phyloP scores from a whole-genome alignment of 2,329 filamentous ascomycete species.

The Colletotrichum horii region DNA sequence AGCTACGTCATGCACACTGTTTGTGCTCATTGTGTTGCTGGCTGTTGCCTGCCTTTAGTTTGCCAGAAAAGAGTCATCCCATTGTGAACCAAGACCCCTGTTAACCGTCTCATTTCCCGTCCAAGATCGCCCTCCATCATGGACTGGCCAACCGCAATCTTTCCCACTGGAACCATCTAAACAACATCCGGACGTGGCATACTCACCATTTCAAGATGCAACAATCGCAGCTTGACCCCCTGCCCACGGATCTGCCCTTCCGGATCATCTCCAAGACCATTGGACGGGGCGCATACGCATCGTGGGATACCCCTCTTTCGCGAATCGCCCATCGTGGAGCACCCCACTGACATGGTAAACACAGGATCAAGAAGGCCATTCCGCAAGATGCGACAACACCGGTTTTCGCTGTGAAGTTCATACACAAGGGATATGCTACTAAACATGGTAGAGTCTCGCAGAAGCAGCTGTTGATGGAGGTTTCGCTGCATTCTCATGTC shows the following conservation, averaged over 20 bases:
- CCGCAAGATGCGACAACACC: conserved; percentile 73
- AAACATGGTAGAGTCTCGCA: conserved; percentile 86
- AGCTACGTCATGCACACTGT: not conserved
- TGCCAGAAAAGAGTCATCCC: not conserved
- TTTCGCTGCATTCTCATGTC: conserved; percentile 86
- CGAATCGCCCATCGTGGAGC: not conserved
- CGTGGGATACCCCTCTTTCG: conserved; percentile 57
- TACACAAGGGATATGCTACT: conserved; percentile 94
- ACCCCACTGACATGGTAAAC: conserved; percentile 9
- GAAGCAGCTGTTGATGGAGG: conserved; percentile 91
- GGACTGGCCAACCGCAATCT: not conserved
- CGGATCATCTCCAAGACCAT: conserved; percentile 96
- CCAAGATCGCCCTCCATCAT: not conserved
- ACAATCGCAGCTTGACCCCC: conserved; percentile 87
- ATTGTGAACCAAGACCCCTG: conserved; percentile 15
- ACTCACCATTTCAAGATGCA: conserved; percentile 45
- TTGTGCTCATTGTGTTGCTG: not conserved
- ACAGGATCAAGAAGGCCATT: conserved; percentile 89
- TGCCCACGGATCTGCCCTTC: conserved; percentile 87
- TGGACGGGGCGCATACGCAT: conserved; percentile 95
- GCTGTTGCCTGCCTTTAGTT: not conserved
- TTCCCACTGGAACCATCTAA: not conserved
- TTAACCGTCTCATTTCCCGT: conserved; percentile 10
- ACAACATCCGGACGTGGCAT: not conserved
- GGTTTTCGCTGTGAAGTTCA: conserved; percentile 96